Percentiles rank a stretch among this genome's conserved stretches.
Evolutionary conservation across 2,329 filamentous ascomycete species (phyloP).

Genomic region (Fusarium pseudoanthophilum): DNA sequence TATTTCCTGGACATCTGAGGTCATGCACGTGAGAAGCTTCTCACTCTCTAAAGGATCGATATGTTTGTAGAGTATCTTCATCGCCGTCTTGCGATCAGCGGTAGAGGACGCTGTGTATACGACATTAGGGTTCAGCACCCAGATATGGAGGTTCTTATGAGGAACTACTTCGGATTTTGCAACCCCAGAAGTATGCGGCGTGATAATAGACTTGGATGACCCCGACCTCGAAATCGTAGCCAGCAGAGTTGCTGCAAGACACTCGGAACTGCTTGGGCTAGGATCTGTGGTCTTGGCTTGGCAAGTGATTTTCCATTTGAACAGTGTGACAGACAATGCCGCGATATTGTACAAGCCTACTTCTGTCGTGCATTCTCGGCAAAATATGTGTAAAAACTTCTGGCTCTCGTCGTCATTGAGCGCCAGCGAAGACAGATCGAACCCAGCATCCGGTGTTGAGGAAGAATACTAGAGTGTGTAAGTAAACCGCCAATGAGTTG

Average conservation of each 20-base stretch:
- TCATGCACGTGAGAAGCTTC: conserved; percentile 60
- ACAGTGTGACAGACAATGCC: conserved; percentile 60
- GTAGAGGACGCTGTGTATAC: conserved; percentile 58
- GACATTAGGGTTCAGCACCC: conserved; percentile 67
- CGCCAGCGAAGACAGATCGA: conserved; percentile 46
- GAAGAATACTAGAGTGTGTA: conserved; percentile 53
- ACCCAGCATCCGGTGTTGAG: conserved; percentile 46
- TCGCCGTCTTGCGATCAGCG: conserved; percentile 50
- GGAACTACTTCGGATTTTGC: conserved; percentile 3
- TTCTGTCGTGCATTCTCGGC: conserved; percentile 57
- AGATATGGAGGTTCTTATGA: conserved; percentile 57
- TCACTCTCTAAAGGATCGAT: conserved; percentile 58
- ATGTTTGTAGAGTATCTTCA: conserved; percentile 65
- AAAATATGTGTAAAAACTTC: conserved; percentile 56
- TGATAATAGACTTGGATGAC: conserved; percentile 66
- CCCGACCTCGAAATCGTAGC: conserved; percentile 66
- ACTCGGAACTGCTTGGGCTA: conserved; percentile 58
- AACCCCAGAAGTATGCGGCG: conserved; percentile 47
- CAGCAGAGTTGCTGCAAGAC: conserved; percentile 63
- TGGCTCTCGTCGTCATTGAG: conserved; percentile 36
- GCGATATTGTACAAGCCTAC: conserved; percentile 61
- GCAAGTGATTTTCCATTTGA: conserved; percentile 68
- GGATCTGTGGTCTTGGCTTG: conserved; percentile 41
- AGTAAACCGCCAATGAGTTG: conserved; percentile 28
- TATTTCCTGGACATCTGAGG: conserved; percentile 69